Base-by-base conservation (phyloP, 805 yeast species). In the Kodamaea kakaduensis region DNA sequence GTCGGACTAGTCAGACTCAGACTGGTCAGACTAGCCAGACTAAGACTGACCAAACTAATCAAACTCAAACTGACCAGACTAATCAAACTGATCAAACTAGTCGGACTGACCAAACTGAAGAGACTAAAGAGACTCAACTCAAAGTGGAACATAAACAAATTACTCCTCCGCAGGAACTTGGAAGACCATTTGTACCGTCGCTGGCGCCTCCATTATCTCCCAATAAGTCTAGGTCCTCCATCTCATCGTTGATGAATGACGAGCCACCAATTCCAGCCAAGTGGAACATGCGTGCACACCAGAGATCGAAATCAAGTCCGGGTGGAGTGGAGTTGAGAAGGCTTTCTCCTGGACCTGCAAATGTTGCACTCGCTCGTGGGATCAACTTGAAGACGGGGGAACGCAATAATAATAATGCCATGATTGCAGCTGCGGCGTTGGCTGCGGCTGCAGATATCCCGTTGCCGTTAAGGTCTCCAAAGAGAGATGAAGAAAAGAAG, bases 391-490 rank as follows among this genome's bases (percentile, higher is more conserved):
- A 53, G 40, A 55, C 59, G 10, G 63, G 65, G 1, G 54, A 55
- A 38, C 38, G 67, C 28, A 61, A 55, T 34, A 56, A 48, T 20
- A 60, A 59, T 32, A 73, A 78, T 47, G 86, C 84, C 0, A 69
- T 72, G 47, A 81, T 83, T 6, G 93, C 90, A 0, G 93, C 93
- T 1, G 90, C 89, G 6, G 90, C 90, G 0, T 62, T 84, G 33
- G 87, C 88, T 3, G 86, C 84, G 0, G 93, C 90, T 0, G 89
- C 89, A 2, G 84, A 79, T 9, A 71, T 77, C 9, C 93, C 93
- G 1, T 52, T 84, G 22, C 88, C 88, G 1, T 48, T 64, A 34
- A 59, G 58, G 27, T 32, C 36, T 5, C 36, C 33, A 24, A 13
- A 29, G 23, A 37, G 28, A 31, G 27, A 22, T 5, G n/a, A 34